phyloP scores from a whole-genome alignment of 2,329 filamentous ascomycete genomes.

The Xylariomycetidae sp. region DNA sequence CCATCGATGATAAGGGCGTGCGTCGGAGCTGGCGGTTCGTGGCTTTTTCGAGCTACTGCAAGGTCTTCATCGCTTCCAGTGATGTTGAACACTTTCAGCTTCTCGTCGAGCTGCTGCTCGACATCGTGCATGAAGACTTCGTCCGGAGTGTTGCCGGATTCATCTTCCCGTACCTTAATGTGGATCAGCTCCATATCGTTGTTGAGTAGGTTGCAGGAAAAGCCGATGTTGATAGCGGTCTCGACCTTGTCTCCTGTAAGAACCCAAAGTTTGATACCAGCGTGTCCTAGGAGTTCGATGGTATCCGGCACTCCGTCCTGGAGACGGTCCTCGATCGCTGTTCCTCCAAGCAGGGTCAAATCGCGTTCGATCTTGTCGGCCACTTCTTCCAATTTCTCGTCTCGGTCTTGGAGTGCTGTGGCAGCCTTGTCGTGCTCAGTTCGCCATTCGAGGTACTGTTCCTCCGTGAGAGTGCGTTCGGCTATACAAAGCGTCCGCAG shows the following conservation, averaged over 20 bases:
- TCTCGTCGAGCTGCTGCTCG: slow-evolving; percentile 66
- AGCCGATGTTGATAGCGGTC: slow-evolving; percentile 98
- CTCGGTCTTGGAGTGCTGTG: slow-evolving; percentile 74
- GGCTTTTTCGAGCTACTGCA: slow-evolving; percentile 68
- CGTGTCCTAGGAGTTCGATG: slow-evolving; percentile 82
- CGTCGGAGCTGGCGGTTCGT: slow-evolving; percentile 78
- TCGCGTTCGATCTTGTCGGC: slow-evolving; percentile 89
- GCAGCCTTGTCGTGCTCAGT: slow-evolving; percentile 83
- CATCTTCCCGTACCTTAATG: slow-evolving; percentile 76
- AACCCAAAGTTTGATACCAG: slow-evolving; percentile 98
- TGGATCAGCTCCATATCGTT: slow-evolving; percentile 97
- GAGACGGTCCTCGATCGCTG: slow-evolving; percentile 92
- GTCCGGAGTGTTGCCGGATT: slow-evolving; percentile 40
- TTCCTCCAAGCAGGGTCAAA: slow-evolving; percentile 81
- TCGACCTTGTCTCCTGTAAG: slow-evolving; percentile 98
- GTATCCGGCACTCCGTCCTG: slow-evolving; percentile 97
- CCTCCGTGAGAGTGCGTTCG: slow-evolving; percentile 69
- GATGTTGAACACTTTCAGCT: slow-evolving; percentile 67
- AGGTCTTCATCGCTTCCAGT: slow-evolving; percentile 84
- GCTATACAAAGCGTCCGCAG: slow-evolving; percentile 93
- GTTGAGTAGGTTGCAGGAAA: slow-evolving; percentile 94
- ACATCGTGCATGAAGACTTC: slow-evolving; percentile 50
- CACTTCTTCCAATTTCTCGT: slow-evolving; percentile 87
- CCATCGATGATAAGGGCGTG: slow-evolving; percentile 94
- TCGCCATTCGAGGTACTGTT: slow-evolving; percentile 81